These are phyloP conservation scores for Misopates orontium DNA, from an alignment of 257 asterid genomes.

Conservation along the genomic window DNA sequence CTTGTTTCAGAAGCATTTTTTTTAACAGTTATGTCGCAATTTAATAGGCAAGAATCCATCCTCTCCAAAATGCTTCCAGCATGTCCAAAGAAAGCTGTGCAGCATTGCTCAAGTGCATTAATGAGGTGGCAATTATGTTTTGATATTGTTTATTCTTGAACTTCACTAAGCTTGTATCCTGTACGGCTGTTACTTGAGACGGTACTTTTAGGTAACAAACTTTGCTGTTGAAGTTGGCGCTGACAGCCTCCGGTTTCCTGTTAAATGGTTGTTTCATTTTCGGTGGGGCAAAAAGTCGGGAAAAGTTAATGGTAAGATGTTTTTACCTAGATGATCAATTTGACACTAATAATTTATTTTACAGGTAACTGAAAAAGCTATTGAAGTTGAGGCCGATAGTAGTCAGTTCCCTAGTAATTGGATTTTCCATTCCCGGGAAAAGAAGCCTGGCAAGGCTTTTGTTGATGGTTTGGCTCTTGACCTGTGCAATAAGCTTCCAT, in stretches of 20 bases:
- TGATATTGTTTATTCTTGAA: conserved; percentile 18
- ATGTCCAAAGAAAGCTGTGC: conserved; percentile 66
- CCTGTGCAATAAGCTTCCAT: conserved; percentile 38
- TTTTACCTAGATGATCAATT: conserved; percentile 31
- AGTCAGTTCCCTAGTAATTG: conserved; percentile 88
- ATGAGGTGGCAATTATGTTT: conserved; percentile 54
- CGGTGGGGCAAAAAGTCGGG: conserved; percentile 99
- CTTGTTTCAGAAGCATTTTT: not conserved
- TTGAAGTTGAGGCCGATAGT: conserved; percentile 91
- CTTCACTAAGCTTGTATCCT: conserved; percentile 28
- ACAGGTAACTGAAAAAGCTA: conserved; percentile 85
- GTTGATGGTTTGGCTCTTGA: conserved; percentile 92
- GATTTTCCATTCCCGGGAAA: conserved; percentile 95
- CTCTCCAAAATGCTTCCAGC: conserved; percentile 76
- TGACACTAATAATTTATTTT: conserved; percentile 47
- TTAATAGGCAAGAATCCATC: conserved; percentile 90
- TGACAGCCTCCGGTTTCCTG: conserved; percentile 81
- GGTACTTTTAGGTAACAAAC: conserved; percentile 68
- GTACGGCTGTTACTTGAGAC: conserved; percentile 49
- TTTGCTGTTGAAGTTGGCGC: conserved; percentile 88
- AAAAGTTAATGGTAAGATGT: conserved; percentile 79
- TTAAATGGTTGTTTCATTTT: conserved; percentile 88
- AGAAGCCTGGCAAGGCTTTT: conserved; percentile 91
- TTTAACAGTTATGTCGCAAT: conserved; percentile 2
- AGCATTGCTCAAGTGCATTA: conserved; percentile 76